Evolutionary conservation across 2,329 filamentous ascomycete species (phyloP), one percentile per base, ranked within the genome.

Genomic region (Cordyceps tenuipes): DNA sequence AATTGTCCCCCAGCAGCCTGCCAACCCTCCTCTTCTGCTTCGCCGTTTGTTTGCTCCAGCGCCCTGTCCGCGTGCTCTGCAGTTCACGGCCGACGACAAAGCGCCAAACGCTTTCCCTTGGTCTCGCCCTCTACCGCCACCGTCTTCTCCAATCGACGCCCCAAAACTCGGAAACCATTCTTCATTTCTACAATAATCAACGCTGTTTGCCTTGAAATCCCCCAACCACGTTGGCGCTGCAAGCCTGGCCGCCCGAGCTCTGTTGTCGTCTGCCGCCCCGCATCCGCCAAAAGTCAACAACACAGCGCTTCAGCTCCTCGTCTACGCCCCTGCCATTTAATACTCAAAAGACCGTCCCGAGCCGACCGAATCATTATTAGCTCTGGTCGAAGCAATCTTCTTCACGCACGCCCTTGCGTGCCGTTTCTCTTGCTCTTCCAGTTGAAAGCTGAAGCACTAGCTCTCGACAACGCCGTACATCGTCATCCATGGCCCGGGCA

Each of bases 61-160:
- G 50, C 26, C 53, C 46, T 49, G 50, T 59, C 36, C 57, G 57
- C 57, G 48, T n/a, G n/a, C n/a, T n/a, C n/a, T 59, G 57, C 57
- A 34, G n/a, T 59, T 52, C 41, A 59, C 57, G 48, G 47, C 48
- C 23, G 48, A 59, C 56, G 56, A 46, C 43, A n/a, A 43, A 52
- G n/a, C 36, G n/a, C 48, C 54, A 6, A 29, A 36, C 36, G 10
- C 26, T 36, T 23, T 19, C 21, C 10, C 15, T 50, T 41, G 7
- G 19, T 23, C 53, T 43, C 17, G 44, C 39, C 23, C 34, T 29
- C 15, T 43, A 19, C 19, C 34, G 21, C 3, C 29, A 34, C 39
- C 52, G 15, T 23, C 36, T 12, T 21, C 26, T 17, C 41, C 26
- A 26, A 34, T 21, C 55, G 55, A 50, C 34, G 17, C 47, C 19